These are phyloP conservation scores for Huiozyma sinensis DNA, from an alignment of 805 yeast genomes.

Conservation along the genomic window DNA sequence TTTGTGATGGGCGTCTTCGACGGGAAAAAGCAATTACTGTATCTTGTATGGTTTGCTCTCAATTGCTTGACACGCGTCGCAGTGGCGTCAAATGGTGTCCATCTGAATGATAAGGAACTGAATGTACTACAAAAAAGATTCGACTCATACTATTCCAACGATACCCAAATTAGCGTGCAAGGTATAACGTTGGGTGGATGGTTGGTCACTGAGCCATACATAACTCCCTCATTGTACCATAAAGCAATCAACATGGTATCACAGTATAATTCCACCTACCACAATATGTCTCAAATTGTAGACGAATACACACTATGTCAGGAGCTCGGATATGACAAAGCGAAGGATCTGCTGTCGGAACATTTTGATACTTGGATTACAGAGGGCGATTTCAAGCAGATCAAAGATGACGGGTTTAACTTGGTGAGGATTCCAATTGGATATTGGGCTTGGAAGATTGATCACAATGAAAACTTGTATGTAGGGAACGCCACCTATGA, in stretches of 20 bases:
- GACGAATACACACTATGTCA: constrained; percentile 52
- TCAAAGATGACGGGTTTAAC: constrained; percentile 46
- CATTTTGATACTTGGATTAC: constrained; percentile 54
- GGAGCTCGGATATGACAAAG: constrained; percentile 37
- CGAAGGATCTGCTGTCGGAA: constrained; percentile 31
- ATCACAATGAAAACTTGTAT: constrained; percentile 12
- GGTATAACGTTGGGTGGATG: constrained; percentile 63
- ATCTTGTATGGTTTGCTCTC: too few relatives aligned
- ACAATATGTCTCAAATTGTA: constrained; percentile 27
- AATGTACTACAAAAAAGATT: constrained; percentile 3
- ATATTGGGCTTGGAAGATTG: constrained; percentile 61
- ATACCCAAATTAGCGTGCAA: constrained; percentile 1
- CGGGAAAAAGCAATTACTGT: too few relatives aligned
- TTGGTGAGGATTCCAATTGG: constrained; percentile 72
- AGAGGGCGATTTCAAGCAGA: constrained; percentile 45
- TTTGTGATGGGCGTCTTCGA: too few relatives aligned
- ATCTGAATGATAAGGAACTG: not conserved
- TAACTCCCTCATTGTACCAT: constrained; percentile 47
- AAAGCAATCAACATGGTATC: constrained; percentile 23
- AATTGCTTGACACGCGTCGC: too few relatives aligned
- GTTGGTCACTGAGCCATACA: constrained; percentile 61
- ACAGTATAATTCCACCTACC: constrained; percentile 1
- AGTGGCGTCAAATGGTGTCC: not conserved
- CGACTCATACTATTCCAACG: constrained; percentile 3
- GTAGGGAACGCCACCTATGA: constrained; percentile 17